Percentiles rank a stretch among this genome's conserved stretches.
phyloP scores from a whole-genome alignment of 345 rosid species.

The Rhodamnia argentea region DNA sequence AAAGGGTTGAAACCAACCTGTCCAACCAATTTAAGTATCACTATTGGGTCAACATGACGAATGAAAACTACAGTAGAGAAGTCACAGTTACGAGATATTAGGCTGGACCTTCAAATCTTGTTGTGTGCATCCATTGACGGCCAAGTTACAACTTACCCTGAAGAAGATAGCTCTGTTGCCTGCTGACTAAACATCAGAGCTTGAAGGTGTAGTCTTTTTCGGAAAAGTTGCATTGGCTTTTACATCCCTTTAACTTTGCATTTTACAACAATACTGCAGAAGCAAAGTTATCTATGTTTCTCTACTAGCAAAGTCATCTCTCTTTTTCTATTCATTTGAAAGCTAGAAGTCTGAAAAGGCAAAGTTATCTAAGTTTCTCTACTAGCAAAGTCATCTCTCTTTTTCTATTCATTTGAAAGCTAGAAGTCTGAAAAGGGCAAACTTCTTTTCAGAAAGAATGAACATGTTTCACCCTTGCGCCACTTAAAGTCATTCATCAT shows the following conservation, averaged over 20 bases:
- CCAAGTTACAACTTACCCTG: conserved; percentile 31
- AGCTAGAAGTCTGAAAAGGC: not conserved
- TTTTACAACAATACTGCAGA: not conserved
- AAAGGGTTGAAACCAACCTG: not conserved
- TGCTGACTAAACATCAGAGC: conserved; percentile 47
- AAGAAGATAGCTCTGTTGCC: conserved; percentile 47
- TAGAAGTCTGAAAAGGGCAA: not conserved
- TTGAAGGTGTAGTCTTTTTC: conserved; percentile 56
- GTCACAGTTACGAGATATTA: not conserved
- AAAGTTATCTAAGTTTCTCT: too few relatives aligned
- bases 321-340: not conserved
- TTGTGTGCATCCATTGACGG: too few relatives aligned
- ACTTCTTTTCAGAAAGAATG: not conserved
- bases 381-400: not conserved
- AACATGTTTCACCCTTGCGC: conserved; percentile 29
- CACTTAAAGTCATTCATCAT: conserved; percentile 26
- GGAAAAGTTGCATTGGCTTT: conserved; percentile 56
- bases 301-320: not conserved
- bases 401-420: not conserved
- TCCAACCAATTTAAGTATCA: not conserved
- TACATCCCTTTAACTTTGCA: not conserved
- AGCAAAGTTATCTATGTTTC: too few relatives aligned
- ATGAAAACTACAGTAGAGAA: not conserved
- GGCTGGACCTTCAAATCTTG: not conserved
- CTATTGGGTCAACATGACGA: not conserved